Percentiles rank a stretch among this genome's conserved stretches.
Evolutionary conservation across 768 basidiomycete genomes (phyloP).

Genomic region (Russula sp.): DNA sequence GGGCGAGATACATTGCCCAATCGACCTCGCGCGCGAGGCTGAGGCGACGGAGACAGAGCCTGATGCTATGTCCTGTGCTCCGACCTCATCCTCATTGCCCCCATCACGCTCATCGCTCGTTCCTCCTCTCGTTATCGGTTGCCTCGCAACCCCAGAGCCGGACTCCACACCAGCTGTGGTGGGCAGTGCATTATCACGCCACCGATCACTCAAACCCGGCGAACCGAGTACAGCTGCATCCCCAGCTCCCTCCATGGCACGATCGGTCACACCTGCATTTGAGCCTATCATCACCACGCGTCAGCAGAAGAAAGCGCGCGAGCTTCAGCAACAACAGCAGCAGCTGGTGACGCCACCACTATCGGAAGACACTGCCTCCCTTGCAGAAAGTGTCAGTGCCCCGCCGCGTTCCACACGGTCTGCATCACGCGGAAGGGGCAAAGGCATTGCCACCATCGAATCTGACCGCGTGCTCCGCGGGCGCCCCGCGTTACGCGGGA

Average conservation of each 20-base stretch:
- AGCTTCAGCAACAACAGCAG: slow-evolving; percentile 32
- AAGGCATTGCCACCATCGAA: slow-evolving; percentile 1
- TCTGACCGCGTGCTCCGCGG: slow-evolving; percentile 21
- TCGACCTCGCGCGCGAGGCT: slow-evolving; percentile 16
- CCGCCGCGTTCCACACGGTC: slow-evolving; percentile 26
- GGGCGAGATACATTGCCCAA: background rate
- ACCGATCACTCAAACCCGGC: slow-evolving; percentile 12
- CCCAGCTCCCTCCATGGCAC: slow-evolving; percentile 22
- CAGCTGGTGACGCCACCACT: slow-evolving; percentile 45
- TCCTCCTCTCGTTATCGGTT: slow-evolving; percentile 1
- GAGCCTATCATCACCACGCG: slow-evolving; percentile 58
- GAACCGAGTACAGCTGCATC: slow-evolving; percentile 25
- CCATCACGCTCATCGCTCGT: slow-evolving; percentile 18
- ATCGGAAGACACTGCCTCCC: slow-evolving; percentile 40
- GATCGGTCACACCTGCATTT: slow-evolving; percentile 32
- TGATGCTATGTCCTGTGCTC: slow-evolving; percentile 2
- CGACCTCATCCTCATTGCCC: slow-evolving; percentile 6
- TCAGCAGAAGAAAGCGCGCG: slow-evolving; percentile 41
- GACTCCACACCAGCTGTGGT: slow-evolving; percentile 2
- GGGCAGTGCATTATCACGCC: slow-evolving; percentile 12
- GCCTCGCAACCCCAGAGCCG: slow-evolving; percentile 18
- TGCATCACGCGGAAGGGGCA: slow-evolving; percentile 25
- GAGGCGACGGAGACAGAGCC: slow-evolving; percentile 19
- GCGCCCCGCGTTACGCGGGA: slow-evolving; percentile 18
- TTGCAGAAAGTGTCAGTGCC: slow-evolving; percentile 28